These are phyloP conservation scores for Wickerhamomyces sp. DNA, from an alignment of 1,139 yeast species.

Conservation along the genomic window DNA sequence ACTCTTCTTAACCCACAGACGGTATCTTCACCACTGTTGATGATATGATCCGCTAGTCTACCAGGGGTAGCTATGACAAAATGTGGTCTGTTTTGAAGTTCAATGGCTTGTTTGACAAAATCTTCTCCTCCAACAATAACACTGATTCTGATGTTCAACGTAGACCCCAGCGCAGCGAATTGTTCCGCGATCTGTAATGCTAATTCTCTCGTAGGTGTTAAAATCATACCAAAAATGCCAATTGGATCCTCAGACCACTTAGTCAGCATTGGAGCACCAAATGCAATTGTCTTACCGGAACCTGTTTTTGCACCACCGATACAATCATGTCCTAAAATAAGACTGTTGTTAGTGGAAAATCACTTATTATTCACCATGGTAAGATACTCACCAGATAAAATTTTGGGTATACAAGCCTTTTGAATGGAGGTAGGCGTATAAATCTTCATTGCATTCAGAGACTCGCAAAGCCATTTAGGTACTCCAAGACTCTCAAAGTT, in stretches of 20 bases:
- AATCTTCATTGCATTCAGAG: conserved; percentile 78
- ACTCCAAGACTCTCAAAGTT: conserved; percentile 67
- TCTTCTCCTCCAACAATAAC: conserved; percentile 95
- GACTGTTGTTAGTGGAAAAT: background rate
- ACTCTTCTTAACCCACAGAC: conserved; percentile 72
- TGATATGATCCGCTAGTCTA: conserved; percentile 86
- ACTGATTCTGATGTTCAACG: conserved; percentile 74
- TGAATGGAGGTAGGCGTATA: conserved; percentile 84
- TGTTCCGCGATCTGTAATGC: conserved; percentile 98
- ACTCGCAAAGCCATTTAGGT: conserved; percentile 80
- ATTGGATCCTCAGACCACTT: conserved; percentile 93
- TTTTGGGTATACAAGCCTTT: conserved; percentile 80
- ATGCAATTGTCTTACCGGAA: conserved; percentile 95
- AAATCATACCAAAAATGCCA: conserved; percentile 82
- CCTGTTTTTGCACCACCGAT: conserved; percentile 99
- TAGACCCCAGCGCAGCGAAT: conserved; percentile 86
- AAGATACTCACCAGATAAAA: conserved; percentile 44
- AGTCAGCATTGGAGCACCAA: conserved; percentile 93
- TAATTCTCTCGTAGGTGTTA: conserved; percentile 94
- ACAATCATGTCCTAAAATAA: conserved; percentile 62
- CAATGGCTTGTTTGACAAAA: conserved; percentile 79
- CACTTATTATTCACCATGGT: background rate
- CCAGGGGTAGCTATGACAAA: conserved; percentile 98
- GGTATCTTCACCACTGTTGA: conserved; percentile 87
- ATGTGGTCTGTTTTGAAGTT: conserved; percentile 81